A percentile compares a stretch with the other conserved stretches of the same genome.
These are phyloP conservation scores for Beauveria australis DNA, from an alignment of 2,329 filamentous ascomycete species.

Conservation along the genomic window DNA sequence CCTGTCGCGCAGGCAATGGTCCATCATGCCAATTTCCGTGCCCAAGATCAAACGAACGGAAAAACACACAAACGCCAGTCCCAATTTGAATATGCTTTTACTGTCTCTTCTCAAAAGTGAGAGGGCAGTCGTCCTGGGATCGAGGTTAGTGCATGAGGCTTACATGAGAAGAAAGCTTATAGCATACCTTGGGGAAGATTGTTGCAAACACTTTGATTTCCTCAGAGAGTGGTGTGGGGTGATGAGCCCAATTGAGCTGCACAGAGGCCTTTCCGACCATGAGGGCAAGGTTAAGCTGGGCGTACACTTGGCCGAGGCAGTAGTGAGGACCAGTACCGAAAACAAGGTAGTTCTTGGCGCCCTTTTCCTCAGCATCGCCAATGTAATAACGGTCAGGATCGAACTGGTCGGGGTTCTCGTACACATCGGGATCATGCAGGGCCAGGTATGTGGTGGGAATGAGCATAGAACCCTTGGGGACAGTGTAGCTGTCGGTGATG, in stretches of 20 bases:
- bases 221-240: slow-evolving; percentile 74
- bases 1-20: not conserved
- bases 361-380: slow-evolving; percentile 78
- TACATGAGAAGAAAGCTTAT: not conserved
- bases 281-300: slow-evolving; percentile 77
- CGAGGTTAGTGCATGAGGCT: slow-evolving; percentile 20
- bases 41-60: not conserved
- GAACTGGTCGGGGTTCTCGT: slow-evolving; percentile 79
- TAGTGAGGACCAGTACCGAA: slow-evolving; percentile 96
- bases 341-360: slow-evolving; percentile 89
- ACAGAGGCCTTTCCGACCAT: slow-evolving; percentile 87
- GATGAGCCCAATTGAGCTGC: slow-evolving; percentile 82
- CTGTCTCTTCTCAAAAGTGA: slow-evolving; percentile 57
- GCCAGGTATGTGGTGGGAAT: slow-evolving; percentile 86
- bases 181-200: slow-evolving; percentile 86
- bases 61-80: slow-evolving; percentile 1
- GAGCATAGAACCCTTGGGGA: slow-evolving; percentile 91
- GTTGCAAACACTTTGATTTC: slow-evolving; percentile 98
- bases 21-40: not conserved
- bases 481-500: slow-evolving; percentile 79
- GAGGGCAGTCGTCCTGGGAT: slow-evolving; percentile 68
- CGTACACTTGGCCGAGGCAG: slow-evolving; percentile 90
- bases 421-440: slow-evolving; percentile 86
- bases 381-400: slow-evolving; percentile 88
- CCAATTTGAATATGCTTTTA: slow-evolving; percentile 19